These are phyloP conservation scores for Limtongia smithiae DNA, from an alignment of 805 yeast species.

Conservation along the genomic window DNA sequence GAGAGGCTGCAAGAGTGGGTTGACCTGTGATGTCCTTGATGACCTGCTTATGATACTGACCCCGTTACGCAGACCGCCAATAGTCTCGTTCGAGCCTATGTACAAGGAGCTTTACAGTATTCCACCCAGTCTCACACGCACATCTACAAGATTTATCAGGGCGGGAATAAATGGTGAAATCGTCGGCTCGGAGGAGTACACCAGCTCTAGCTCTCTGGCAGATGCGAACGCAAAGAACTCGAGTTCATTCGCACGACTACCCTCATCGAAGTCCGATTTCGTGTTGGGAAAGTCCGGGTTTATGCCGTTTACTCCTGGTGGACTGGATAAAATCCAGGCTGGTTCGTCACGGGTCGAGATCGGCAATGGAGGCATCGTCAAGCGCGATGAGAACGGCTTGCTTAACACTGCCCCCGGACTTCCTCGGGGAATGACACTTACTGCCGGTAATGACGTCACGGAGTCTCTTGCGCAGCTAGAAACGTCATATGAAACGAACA, in stretches of 20 bases:
- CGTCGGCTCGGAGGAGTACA: slow-evolving; percentile 59
- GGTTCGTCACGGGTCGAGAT: slow-evolving; percentile 28
- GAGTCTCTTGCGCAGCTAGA: slow-evolving; percentile 21
- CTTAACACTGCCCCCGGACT: slow-evolving; percentile 83
- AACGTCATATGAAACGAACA: slow-evolving; percentile 20
- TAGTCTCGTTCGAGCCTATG: slow-evolving; percentile 38
- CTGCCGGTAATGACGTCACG: neutral
- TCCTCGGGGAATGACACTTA: slow-evolving; percentile 51
- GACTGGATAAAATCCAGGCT: slow-evolving; percentile 43
- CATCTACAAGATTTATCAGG: slow-evolving; percentile 65
- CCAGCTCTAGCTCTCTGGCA: slow-evolving; percentile 42
- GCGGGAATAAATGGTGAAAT: slow-evolving; percentile 72
- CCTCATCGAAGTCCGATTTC: slow-evolving; percentile 52
- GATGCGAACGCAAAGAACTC: slow-evolving; percentile 64
- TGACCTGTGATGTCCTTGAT: neutral
- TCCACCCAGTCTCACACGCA: slow-evolving; percentile 63
- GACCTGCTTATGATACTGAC: neutral
- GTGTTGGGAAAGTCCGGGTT: slow-evolving; percentile 67
- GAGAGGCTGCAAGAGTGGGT: slow-evolving; percentile 56
- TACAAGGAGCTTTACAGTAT: slow-evolving; percentile 49
- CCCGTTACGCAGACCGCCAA: slow-evolving; percentile 21
- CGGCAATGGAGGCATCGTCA: slow-evolving; percentile 41
- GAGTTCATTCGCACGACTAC: slow-evolving; percentile 63
- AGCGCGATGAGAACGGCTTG: slow-evolving; percentile 68
- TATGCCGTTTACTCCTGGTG: slow-evolving; percentile 93